A percentile compares a stretch with the other conserved stretches of the same genome.
phyloP scores from a whole-genome alignment of 1,139 yeast species.

The Spathaspora sp. region DNA sequence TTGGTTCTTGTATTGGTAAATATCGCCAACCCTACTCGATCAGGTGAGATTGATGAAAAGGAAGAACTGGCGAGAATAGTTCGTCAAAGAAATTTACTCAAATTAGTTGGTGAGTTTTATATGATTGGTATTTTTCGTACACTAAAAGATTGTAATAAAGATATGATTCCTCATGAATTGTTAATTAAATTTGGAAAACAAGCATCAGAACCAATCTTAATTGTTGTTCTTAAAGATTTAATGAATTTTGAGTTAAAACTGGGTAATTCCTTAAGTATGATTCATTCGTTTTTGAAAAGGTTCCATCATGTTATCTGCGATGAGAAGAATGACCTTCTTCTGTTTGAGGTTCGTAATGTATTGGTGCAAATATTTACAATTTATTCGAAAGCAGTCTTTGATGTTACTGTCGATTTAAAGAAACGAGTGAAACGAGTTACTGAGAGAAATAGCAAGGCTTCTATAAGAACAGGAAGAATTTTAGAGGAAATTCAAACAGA shows the following conservation, averaged over 20 bases:
- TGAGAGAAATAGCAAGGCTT: conserved; percentile 49
- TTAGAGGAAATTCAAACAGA: conserved; percentile 52
- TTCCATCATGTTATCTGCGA: conserved; percentile 31
- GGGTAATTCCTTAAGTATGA: conserved; percentile 49
- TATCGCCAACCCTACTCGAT: conserved; percentile 36
- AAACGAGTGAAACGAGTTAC: conserved; percentile 33
- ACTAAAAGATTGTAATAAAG: conserved; percentile 33
- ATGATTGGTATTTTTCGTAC: conserved; percentile 57
- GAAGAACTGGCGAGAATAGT: conserved; percentile 43
- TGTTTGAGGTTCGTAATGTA: conserved; percentile 13
- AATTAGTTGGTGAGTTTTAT: conserved; percentile 62
- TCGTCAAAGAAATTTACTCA: conserved; percentile 51
- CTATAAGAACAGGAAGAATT: conserved; percentile 65
- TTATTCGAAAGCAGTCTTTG: conserved; percentile 49
- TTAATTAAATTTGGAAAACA: conserved; percentile 19
- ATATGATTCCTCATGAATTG: conserved; percentile 24
- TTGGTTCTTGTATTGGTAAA: conserved; percentile 48
- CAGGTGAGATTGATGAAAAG: conserved; percentile 31
- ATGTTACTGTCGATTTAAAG: conserved; percentile 35
- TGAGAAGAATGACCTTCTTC: conserved; percentile 13
- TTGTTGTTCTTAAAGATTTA: conserved; percentile 54
- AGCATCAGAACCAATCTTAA: conserved; percentile 38
- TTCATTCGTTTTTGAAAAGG: conserved; percentile 52
- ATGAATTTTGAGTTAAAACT: conserved; percentile 47
- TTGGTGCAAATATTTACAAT: conserved; percentile 37